These are phyloP conservation scores for Forsythia viridissima DNA, from an alignment of 257 asterid species.

Conservation along the genomic window DNA sequence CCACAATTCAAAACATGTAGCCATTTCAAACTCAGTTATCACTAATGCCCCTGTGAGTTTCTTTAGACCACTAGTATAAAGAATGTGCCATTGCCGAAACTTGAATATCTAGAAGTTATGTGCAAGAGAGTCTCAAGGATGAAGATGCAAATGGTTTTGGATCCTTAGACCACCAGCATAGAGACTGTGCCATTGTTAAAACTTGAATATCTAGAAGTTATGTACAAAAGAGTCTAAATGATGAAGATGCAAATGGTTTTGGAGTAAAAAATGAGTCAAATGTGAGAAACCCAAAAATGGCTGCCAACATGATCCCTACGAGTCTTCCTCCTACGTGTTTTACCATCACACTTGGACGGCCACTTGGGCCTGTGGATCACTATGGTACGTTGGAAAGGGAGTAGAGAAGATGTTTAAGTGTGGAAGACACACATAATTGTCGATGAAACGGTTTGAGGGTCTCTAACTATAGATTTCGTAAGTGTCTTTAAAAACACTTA, in stretches of 20 bases:
- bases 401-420: no score
- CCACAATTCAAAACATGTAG: constrained; percentile 89
- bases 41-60: constrained; percentile 79
- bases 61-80: constrained; percentile 79
- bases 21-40: constrained; percentile 85
- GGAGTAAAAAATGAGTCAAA: neutral
- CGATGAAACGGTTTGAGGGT: no score
- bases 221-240: neutral
- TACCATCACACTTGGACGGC: no score
- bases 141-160: neutral
- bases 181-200: neutral
- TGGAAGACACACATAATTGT: no score
- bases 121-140: neutral
- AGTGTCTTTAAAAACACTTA: no score
- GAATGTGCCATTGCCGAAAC: constrained; percentile 60
- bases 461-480: no score
- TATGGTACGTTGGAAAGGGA: no score
- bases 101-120: neutral
- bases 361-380: no score
- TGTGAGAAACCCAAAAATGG: no score
- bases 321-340: no score
- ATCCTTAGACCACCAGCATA: neutral
- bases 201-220: constrained; percentile 5
- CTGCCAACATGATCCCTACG: no score
- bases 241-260: neutral